These are phyloP conservation scores for Cercospora citrullina DNA, from an alignment of 2,329 filamentous ascomycete genomes.

Conservation along the genomic window DNA sequence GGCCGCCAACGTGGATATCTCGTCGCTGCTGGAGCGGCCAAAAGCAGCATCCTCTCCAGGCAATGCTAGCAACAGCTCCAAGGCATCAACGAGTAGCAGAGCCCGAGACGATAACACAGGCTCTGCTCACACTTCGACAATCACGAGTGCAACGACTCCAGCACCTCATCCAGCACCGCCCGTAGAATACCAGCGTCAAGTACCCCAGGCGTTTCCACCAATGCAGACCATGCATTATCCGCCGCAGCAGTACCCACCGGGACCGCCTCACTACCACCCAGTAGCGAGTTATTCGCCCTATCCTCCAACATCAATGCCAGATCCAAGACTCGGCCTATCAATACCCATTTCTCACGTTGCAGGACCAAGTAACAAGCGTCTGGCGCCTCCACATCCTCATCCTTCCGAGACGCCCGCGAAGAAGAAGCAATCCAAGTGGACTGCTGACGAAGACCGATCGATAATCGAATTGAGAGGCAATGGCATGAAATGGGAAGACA, in stretches of 20 bases:
- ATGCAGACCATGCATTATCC: conserved; percentile 36
- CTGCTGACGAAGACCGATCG: conserved; percentile 83
- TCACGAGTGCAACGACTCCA: conserved; percentile 29
- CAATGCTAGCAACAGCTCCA: conserved; percentile 46
- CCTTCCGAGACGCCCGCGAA: conserved; percentile 69
- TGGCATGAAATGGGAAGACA: conserved; percentile 99
- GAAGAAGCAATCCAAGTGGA: conserved; percentile 98
- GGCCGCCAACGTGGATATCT: conserved; percentile 90
- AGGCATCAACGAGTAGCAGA: conserved; percentile 32
- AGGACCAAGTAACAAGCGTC: conserved; percentile 40
- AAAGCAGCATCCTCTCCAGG: conserved; percentile 67
- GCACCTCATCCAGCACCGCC: conserved; percentile 28
- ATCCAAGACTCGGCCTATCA: conserved; percentile 32
- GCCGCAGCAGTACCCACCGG: conserved; percentile 26
- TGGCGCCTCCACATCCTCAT: conserved; percentile 49
- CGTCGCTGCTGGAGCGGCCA: conserved; percentile 75
- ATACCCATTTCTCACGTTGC: conserved; percentile 47
- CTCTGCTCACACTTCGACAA: conserved; percentile 27
- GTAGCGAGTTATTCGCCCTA: conserved; percentile 34
- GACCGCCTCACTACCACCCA: conserved; percentile 30
- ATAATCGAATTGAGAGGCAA: conserved; percentile 88
- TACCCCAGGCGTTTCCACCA: conserved; percentile 27
- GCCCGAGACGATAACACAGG: conserved; percentile 28
- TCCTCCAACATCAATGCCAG: conserved; percentile 31
- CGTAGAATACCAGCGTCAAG: conserved; percentile 23